These are phyloP conservation scores for Cicer chorassanicum DNA, from an alignment of 306 rosid genomes.

Conservation along the genomic window DNA sequence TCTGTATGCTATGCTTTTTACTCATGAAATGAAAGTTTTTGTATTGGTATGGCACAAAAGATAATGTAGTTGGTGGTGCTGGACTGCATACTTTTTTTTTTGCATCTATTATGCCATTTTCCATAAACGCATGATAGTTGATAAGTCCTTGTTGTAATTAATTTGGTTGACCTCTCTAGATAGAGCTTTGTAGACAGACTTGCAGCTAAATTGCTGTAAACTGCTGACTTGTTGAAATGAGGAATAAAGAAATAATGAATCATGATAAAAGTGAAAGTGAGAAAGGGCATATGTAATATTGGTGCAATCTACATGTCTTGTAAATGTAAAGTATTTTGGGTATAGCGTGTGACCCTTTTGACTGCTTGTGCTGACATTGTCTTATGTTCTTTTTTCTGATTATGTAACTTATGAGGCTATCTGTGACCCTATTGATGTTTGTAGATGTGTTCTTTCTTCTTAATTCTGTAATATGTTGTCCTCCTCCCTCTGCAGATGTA, in stretches of 20 bases:
- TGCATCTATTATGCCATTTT: neutral
- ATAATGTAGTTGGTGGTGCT: constrained; percentile 29
- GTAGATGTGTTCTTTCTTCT: neutral
- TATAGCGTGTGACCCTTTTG: neutral
- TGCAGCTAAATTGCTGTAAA: neutral
- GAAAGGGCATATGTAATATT: neutral
- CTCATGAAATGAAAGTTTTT: constrained; percentile 9
- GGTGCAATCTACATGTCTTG: neutral
- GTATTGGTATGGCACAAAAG: neutral
- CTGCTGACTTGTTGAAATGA: constrained; percentile 35
- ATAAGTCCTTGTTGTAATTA: neutral
- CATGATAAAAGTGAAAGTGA: neutral
- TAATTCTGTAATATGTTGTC: neutral
- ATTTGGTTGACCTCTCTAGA: constrained; percentile 3
- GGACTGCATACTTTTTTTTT: neutral
- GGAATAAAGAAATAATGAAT: neutral
- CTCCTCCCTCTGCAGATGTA: neutral
- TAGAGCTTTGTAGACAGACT: constrained; percentile 13
- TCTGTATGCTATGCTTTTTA: neutral
- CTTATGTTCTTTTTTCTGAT: neutral
- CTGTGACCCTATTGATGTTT: too few species aligned
- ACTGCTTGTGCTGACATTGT: constrained; percentile 5
- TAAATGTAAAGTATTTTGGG: neutral
- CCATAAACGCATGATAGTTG: neutral
- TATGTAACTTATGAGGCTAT: too few species aligned